Evolutionary conservation across 331 rosid species (phyloP), one percentile per base, ranked within the genome.

Genomic region (Erythrophleum ivorense): DNA sequence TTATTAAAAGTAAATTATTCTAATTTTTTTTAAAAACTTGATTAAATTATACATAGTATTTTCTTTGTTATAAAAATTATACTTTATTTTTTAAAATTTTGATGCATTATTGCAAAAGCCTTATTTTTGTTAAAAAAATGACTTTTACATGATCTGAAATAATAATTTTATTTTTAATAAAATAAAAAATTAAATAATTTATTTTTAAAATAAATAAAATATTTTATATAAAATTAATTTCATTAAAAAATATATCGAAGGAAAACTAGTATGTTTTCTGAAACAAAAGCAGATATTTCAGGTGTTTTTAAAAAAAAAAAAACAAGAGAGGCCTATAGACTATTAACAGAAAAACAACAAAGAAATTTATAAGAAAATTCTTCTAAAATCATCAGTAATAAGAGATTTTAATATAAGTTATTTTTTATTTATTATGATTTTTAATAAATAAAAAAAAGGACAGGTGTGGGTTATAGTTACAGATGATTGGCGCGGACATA

Each of bases 401-500:
- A 38, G 41, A 5, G 41, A 38, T 38, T 5, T 38, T 38, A 5
- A 38, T 38, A 38, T 38, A 38, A 38, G 1, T 38, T 38, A 2
- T 9, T 10, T 1, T 24, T 55, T 55, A 3, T 12, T 52, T 13
- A 16, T 55, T 21, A 58, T 21, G 13, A 60, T 9, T 2, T n/a
- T 18, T 53, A 50, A 50, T 1, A 2, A 7, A 33, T 4, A 16
- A 52, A 6, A 2, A 12, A 2, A 21, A 16, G 14, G 75, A 21
- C n/a, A 9, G n/a, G 41, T 46, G 54, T 0, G 36, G 0, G 19
- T 10, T 13, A 11, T 6, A 7, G 77, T 76, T 49, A 70, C 3
- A 33, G 50, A 46, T 63, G 49, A 68, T 80, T 80, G 89, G 83
- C 82, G 85, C 78, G 68, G 64, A 79, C 82, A 84, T 73, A 81